phyloP scores from a whole-genome alignment of 2,329 filamentous ascomycete genomes.

The Botrytis medusae region DNA sequence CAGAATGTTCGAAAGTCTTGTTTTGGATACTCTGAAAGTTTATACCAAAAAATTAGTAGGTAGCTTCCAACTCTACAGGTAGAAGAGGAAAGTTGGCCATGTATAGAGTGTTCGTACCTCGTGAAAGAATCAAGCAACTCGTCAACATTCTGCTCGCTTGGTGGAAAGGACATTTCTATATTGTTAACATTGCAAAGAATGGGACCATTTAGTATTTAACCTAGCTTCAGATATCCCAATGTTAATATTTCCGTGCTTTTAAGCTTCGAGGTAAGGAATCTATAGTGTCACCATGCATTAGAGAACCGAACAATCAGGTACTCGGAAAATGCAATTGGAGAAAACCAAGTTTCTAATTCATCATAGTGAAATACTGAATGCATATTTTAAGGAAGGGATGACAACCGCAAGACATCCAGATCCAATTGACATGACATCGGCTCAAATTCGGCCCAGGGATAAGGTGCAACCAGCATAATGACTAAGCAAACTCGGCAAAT shows the following conservation, averaged over 20 bases:
- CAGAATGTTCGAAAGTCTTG: not conserved
- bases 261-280: not conserved
- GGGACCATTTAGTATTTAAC: not conserved
- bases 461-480: not conserved
- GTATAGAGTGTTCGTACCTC: not conserved
- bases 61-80: not conserved
- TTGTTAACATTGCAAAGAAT: not conserved
- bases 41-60: not conserved
- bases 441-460: not conserved
- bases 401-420: not conserved
- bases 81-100: not conserved
- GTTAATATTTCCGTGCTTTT: not conserved
- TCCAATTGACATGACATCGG: not conserved
- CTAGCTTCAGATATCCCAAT: no score
- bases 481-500: conserved; percentile 9
- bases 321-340: not conserved
- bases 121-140: not conserved
- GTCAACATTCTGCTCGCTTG: not conserved
- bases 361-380: not conserved
- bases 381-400: not conserved
- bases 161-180: not conserved
- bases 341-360: not conserved
- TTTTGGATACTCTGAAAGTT: not conserved
- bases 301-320: not conserved
- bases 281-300: not conserved